Evolutionary conservation across 2,329 filamentous ascomycete species (phyloP), one percentile per base, ranked within the genome.

Genomic region (Colletotrichum graminicola): DNA sequence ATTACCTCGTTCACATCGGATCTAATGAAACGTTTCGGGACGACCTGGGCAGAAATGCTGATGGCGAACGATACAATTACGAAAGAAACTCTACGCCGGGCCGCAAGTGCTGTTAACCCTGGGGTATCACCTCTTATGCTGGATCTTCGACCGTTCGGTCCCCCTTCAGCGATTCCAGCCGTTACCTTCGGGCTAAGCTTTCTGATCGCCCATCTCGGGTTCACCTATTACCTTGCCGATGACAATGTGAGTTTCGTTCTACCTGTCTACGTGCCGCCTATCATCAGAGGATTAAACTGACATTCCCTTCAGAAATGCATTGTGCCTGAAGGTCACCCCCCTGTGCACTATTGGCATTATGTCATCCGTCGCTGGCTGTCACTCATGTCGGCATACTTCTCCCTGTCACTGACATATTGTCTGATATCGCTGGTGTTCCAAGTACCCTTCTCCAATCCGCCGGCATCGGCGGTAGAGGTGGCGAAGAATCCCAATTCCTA

Each of bases 331-430:
- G 66, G 61, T 3, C 66, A 65, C 29, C 66, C 66, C 4, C 54
- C 66, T 29, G 66, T 69, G n/a, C 61, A 69, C 66, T 69, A 69
- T 39, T 65, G 66, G 61, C 66, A 65, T 26, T 63, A 69, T 43
- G 61, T 69, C 45, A 69, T 69, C 6, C 66, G 66, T 11, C 55
- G 62, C 16, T 69, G 62, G 54, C 18, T 61, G 3, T 57, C 67
- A 5, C 54, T 69, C 34, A 66, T 69, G 54, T 45, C 62, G 10
- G 61, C 67, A 5, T 69, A 69, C 47, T 54, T 69, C 36, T 54
- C 65, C n/a, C 45, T 69, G 1, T 64, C 66, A 16, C 45, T 69
- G 16, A 62, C 47, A 1, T 69, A 69, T 26, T 65, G 61, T 23
- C 45, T 69, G 34, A 57, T 69, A 7, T 59, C 66, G 7, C 52